phyloP scores from a whole-genome alignment of 164 flowering plant genomes.

The Chimonanthus salicifolius region DNA sequence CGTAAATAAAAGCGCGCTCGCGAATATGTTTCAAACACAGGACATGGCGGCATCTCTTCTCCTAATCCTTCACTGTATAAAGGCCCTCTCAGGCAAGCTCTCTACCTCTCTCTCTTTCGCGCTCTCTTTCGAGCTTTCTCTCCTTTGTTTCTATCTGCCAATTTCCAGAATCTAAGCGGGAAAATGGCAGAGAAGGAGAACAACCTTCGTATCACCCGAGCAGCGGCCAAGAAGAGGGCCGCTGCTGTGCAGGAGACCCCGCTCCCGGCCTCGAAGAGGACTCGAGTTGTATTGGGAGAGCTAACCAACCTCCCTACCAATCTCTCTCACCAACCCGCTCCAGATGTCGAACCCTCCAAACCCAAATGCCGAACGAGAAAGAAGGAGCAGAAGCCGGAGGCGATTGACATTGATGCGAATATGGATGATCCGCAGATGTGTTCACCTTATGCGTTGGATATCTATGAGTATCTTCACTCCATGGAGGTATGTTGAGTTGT shows the following conservation, averaged over 20 bases:
- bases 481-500: constrained; percentile 41
- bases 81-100: neutral
- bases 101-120: neutral
- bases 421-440: constrained; percentile 26
- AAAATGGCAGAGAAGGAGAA: constrained; percentile 34
- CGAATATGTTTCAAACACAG: neutral
- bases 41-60: too few relatives aligned
- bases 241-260: constrained; percentile 7
- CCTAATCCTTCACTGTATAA: too few relatives aligned
- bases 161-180: neutral
- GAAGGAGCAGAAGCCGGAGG: constrained; percentile 10
- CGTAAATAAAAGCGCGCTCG: too few relatives aligned
- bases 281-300: constrained; percentile 48
- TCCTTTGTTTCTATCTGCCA: neutral
- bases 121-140: neutral
- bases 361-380: neutral
- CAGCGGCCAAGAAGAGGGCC: constrained; percentile 33
- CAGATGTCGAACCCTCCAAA: constrained; percentile 7
- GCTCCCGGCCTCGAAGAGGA: constrained; percentile 19
- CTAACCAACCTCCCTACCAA: constrained; percentile 27
- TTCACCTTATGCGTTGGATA: constrained; percentile 26
- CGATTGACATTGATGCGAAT: neutral
- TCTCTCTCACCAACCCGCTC: constrained; percentile 2
- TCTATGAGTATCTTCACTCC: constrained; percentile 41
- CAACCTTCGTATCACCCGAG: constrained; percentile 19